Evolutionary conservation across 2,329 filamentous ascomycete genomes (phyloP), one percentile per base, ranked within the genome.

Genomic region (Alternaria alternata): DNA sequence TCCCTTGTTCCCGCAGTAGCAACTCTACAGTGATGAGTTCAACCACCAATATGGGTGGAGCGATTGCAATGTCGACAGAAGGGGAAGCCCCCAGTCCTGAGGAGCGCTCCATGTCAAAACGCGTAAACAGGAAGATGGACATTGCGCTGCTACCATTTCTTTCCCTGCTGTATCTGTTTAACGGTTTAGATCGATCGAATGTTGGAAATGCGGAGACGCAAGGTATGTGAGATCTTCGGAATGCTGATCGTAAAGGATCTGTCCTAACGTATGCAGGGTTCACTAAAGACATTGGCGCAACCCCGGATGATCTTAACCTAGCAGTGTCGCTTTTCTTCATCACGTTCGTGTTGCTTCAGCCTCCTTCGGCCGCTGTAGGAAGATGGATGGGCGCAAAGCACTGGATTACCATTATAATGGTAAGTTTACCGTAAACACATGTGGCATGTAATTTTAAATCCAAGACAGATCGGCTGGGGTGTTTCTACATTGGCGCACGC

Each of bases 151-250:
- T 72, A 20, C 70, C 65, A 3, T 70, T 67, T 32, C 48, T 69
- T 12, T 68, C 66, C 3, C 47, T 67, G 7, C 32, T 72, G 2
- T 73, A 69, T 44, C 59, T 74, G 18, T 68, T 72, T 42, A 70
- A 74, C 24, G 66, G 69, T 5, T 60, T 71, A 14, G 69, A 72
- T 43, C 58, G 70, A 32, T 68, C 61, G 5, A 73, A 74, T 39
- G 55, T 73, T 14, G 70, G 70, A 0, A 72, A 72, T 54, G 70
- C 70, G n/a, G 67, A 72, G 51, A 72, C 69, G 8, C 67, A 69
- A 62, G 69, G 65, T 68, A 43, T 38, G 65, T 47, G 32, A n/a
- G 28, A 43, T 41, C 46, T 41, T 24, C 26, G 22, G 22, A 24
- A 18, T 18, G 32, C 32, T 55, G 44, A 54, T 41, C 28, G 38